phyloP scores from a whole-genome alignment of 768 basidiomycete species.

The Serendipita sp. region DNA sequence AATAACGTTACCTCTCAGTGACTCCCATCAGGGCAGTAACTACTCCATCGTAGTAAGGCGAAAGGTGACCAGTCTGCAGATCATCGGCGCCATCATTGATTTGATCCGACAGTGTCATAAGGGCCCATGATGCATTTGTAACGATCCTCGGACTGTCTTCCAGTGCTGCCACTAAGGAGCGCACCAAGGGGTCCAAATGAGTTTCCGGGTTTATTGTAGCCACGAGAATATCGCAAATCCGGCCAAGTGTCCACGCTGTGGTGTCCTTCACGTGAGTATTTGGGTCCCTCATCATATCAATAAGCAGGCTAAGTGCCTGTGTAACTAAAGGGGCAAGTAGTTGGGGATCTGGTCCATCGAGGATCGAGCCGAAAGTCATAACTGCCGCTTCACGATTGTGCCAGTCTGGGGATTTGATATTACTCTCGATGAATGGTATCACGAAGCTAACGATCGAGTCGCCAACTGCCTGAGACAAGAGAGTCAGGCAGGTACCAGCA shows the following conservation, averaged over 20 bases:
- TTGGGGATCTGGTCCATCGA: slow-evolving; percentile 84
- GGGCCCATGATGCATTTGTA: slow-evolving; percentile 87
- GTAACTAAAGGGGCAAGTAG: slow-evolving; percentile 82
- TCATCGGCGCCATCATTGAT: slow-evolving; percentile 47
- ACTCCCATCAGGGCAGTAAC: slow-evolving; percentile 68
- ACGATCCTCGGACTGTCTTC: slow-evolving; percentile 71
- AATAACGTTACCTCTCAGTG: slow-evolving; percentile 53
- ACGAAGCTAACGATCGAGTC: slow-evolving; percentile 84
- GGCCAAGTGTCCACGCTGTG: slow-evolving; percentile 91
- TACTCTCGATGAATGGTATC: slow-evolving; percentile 93
- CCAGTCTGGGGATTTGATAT: slow-evolving; percentile 90
- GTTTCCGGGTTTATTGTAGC: slow-evolving; percentile 75
- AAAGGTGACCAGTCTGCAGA: slow-evolving; percentile 46
- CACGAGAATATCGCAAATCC: slow-evolving; percentile 84
- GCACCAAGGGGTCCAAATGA: slow-evolving; percentile 68
- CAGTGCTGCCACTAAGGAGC: slow-evolving; percentile 68
- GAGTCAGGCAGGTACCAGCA: slow-evolving; percentile 76
- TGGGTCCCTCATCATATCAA: slow-evolving; percentile 85
- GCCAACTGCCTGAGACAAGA: slow-evolving; percentile 78
- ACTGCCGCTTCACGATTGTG: slow-evolving; percentile 91
- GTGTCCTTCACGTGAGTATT: slow-evolving; percentile 87
- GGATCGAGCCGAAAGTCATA: slow-evolving; percentile 96
- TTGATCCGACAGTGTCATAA: slow-evolving; percentile 92
- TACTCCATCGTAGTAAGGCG: slow-evolving; percentile 79
- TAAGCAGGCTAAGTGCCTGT: slow-evolving; percentile 84